These are phyloP conservation scores for Salix suchowensis DNA, from an alignment of 345 rosid species.

Conservation along the genomic window DNA sequence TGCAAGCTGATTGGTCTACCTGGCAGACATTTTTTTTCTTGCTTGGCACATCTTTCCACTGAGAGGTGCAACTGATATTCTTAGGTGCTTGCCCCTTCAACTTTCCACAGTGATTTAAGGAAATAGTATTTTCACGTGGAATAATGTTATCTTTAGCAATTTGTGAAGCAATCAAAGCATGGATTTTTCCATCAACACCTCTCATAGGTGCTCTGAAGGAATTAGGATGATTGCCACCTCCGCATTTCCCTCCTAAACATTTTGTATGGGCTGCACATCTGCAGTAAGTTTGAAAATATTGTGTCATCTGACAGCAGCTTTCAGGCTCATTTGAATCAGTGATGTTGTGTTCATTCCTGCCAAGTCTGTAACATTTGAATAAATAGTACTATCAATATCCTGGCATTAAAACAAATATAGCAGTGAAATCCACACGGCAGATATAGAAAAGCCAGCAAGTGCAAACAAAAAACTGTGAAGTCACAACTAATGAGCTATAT, in stretches of 20 bases:
- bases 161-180: constrained; percentile 18
- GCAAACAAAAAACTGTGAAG: too few species aligned
- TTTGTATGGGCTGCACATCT: constrained; percentile 24
- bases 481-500: too few species aligned
- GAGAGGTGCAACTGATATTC: constrained; percentile 18
- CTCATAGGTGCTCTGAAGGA: constrained; percentile 11
- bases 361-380: constrained; percentile 20
- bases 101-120: constrained; percentile 16
- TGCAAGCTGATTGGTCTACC: constrained; percentile 10
- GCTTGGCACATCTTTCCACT: constrained; percentile 47
- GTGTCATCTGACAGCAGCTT: constrained; percentile 26
- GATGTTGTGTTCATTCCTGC: constrained; percentile 18
- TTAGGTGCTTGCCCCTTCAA: constrained; percentile 8
- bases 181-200: constrained; percentile 13
- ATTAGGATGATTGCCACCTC: constrained; percentile 16
- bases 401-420: neutral
- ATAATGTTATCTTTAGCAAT: constrained; percentile 16
- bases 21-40: constrained; percentile 25
- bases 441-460: neutral
- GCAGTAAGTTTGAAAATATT: constrained; percentile 21
- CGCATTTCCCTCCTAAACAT: constrained; percentile 22
- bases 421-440: neutral
- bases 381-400: neutral
- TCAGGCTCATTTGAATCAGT: constrained; percentile 18
- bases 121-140: constrained; percentile 17